A percentile compares a stretch with the other conserved stretches of the same genome.
These are phyloP conservation scores for Volvox reticuliferus DNA, from an alignment of 139 green algal genomes.

Conservation along the genomic window DNA sequence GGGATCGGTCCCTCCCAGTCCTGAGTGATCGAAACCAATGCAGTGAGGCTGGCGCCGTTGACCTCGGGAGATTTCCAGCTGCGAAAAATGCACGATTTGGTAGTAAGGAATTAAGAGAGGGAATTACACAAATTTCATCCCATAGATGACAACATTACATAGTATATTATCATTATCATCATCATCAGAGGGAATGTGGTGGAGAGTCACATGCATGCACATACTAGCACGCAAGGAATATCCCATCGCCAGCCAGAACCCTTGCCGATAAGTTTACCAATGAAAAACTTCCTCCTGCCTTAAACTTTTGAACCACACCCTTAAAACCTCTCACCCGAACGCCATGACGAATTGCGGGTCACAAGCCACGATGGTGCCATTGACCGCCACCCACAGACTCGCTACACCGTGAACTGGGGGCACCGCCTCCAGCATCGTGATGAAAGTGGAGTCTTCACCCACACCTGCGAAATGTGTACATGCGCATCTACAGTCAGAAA, in stretches of 20 bases:
- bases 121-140: too few relatives aligned
- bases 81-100: not conserved
- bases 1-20: too few relatives aligned
- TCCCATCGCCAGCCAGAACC: not conserved
- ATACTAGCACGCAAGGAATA: not conserved
- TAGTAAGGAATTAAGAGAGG: not conserved
- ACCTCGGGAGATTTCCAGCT: conserved; percentile 20
- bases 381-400: conserved; percentile 3
- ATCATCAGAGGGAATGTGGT: not conserved
- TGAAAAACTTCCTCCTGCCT: too few relatives aligned
- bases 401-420: not conserved
- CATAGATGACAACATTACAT: too few relatives aligned
- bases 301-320: too few relatives aligned
- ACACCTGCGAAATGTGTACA: conserved; percentile 27
- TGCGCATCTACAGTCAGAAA: too few relatives aligned
- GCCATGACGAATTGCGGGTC: conserved; percentile 21
- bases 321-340: conserved; percentile 18
- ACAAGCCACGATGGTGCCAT: conserved; percentile 6
- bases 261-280: not conserved
- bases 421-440: conserved; percentile 20
- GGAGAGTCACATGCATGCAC: not conserved
- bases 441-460: conserved; percentile 38
- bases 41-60: not conserved
- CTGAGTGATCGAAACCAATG: not conserved
- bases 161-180: not conserved